Base-by-base conservation (phyloP, 768 basidiomycete genomes). In the Phlegmacium glaucopus region DNA sequence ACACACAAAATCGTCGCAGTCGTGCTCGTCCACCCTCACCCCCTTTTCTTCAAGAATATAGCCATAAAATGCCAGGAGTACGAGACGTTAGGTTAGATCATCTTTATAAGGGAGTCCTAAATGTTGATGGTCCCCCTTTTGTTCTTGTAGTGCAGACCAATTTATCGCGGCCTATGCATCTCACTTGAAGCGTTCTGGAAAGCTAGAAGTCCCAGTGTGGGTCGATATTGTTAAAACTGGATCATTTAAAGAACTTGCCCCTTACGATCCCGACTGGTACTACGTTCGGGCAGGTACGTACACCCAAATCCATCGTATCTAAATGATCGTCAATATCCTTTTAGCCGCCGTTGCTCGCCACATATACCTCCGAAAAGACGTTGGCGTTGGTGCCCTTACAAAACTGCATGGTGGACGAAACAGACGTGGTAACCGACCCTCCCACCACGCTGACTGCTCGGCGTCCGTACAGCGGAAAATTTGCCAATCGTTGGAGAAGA, bases 241-340 rank as follows among this genome's bases (percentile, higher is more conserved):
- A 67, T 76, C 88, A 50, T 94, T 78, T 81, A 98, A 98, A 72
- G 96, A 99, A 75, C 90, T 96, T 51, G 95, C 94, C 45, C 96
- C 96, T 45, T 97, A 97, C 75, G 93, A 98, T 72, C 90, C 92
- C 36, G 96, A 99, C 72, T 99, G 96, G 96, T 99, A 85, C 82
- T 99, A 98, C 75, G 79, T 95, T 68, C 92, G 96, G 63, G 90
- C 95, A 73, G 94, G 94, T 96, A 63, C 67, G 84, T 80, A 46
- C 29, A 35, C 42, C 17, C 37, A 49, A 48, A 22, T 16, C 42
- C 42, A 50, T 26, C 15, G 30, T 32, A 32, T 40, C 37, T 29
- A 32, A 47, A 32, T 22, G 29, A 47, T 22, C 37, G 29, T 39
- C 38, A n/a, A 35, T 39, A 18, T 42, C 37, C 32, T 25, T 47